Evolutionary conservation across 2,329 filamentous ascomycete genomes (phyloP).

Genomic region (Colletotrichum simmondsii): DNA sequence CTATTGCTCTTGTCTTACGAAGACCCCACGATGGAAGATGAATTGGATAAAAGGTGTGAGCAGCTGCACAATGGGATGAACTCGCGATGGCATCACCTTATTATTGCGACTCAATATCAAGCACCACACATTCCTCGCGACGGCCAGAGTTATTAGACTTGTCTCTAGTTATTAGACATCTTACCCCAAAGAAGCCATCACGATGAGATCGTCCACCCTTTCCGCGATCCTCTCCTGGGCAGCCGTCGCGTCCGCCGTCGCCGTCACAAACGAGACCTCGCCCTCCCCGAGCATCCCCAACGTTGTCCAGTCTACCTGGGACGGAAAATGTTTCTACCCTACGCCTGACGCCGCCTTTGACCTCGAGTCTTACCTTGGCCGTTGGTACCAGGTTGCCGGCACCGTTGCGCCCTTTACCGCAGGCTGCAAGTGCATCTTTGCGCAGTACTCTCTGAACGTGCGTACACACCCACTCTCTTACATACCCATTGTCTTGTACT

Average conservation of each 20-base stretch:
- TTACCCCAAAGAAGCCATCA: not conserved
- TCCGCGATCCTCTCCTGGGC: constrained; percentile 23
- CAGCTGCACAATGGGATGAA: constrained; percentile 1
- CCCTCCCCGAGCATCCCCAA: constrained; percentile 21
- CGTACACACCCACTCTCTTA: not conserved
- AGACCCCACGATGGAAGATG: not conserved
- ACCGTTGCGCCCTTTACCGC: constrained; percentile 44
- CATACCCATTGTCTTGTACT: too few relatives aligned
- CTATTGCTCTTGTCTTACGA: not conserved
- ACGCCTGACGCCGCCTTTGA: constrained; percentile 41
- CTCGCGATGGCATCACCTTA: not conserved
- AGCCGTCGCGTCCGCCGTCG: constrained; percentile 27
- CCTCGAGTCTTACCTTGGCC: constrained; percentile 44
- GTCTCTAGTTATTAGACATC: not conserved
- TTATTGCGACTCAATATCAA: not conserved
- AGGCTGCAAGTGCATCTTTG: constrained; percentile 45
- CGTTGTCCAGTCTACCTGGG: constrained; percentile 43
- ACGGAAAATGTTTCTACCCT: constrained; percentile 46
- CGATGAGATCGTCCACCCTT: constrained; percentile 19
- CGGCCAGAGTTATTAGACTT: constrained; percentile 24
- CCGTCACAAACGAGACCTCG: constrained; percentile 25
- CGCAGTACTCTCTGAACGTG: constrained; percentile 45
- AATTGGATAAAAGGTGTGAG: constrained; percentile 5
- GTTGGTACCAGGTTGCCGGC: constrained; percentile 47
- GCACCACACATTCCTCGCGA: not conserved